Evolutionary conservation across 768 basidiomycete species (phyloP).

Genomic region (Lepiota venenata): DNA sequence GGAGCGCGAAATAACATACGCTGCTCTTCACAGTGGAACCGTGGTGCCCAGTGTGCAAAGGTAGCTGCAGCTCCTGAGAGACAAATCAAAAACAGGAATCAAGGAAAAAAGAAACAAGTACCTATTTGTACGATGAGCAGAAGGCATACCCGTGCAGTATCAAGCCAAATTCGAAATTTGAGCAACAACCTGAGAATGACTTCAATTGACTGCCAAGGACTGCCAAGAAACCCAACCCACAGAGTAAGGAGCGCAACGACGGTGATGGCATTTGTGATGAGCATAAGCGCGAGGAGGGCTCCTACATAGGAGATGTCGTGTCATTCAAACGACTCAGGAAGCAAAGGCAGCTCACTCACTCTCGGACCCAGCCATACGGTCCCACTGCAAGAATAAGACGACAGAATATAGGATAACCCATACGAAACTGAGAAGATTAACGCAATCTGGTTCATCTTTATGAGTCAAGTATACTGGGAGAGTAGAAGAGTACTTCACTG

Average conservation of each 20-base stretch:
- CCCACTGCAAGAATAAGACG: constrained; percentile 25
- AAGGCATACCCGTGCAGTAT: constrained; percentile 24
- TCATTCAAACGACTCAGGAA: neutral
- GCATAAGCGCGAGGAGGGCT: constrained; percentile 24
- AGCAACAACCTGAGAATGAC: constrained; percentile 16
- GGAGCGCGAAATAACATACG: constrained; percentile 14
- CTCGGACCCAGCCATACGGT: constrained; percentile 20
- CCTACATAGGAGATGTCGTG: constrained; percentile 15
- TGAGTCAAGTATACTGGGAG: neutral
- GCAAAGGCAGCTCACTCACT: constrained; percentile 16
- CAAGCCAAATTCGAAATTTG: constrained; percentile 28
- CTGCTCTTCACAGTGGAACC: constrained; percentile 20
- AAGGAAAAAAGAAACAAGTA: neutral
- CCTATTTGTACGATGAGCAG: constrained; percentile 22
- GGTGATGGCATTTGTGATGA: constrained; percentile 23
- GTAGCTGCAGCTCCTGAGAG: constrained; percentile 19
- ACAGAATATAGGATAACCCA: constrained; percentile 26
- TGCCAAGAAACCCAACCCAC: constrained; percentile 15
- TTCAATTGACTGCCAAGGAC: no score
- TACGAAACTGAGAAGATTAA: constrained; percentile 22
- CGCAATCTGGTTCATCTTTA: constrained; percentile 13
- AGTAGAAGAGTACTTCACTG: constrained; percentile 5
- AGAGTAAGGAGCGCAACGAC: constrained; percentile 25
- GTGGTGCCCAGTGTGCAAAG: constrained; percentile 19
- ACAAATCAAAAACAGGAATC: neutral